phyloP scores from a whole-genome alignment of 1,284 basidiomycete species.

The Heliocybe sulcata region DNA sequence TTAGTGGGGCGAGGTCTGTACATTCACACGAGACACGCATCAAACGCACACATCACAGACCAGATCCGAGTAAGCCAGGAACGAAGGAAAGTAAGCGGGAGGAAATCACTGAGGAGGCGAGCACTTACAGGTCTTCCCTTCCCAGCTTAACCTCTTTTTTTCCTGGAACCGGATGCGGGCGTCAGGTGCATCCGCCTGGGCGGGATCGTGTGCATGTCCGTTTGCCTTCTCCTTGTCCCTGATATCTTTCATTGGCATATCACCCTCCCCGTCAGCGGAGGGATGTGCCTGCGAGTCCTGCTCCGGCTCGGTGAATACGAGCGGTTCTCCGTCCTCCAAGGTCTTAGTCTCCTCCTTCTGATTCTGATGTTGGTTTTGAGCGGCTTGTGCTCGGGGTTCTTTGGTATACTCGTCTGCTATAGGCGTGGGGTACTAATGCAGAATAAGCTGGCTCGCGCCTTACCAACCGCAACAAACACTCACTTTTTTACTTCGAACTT shows the following conservation, averaged over 20 bases:
- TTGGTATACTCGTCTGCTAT: constrained; percentile 64
- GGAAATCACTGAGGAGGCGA: neutral
- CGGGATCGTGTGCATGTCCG: constrained; percentile 12
- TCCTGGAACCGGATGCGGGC: constrained; percentile 69
- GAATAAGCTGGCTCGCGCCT: constrained; percentile 4
- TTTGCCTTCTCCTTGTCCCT: constrained; percentile 4
- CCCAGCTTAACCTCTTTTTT: constrained; percentile 86
- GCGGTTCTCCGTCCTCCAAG: constrained; percentile 16
- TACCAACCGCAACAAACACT: constrained; percentile 10
- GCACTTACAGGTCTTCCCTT: constrained; percentile 75
- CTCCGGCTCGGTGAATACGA: constrained; percentile 23
- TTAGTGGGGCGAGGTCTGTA: constrained; percentile 86
- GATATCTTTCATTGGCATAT: neutral
- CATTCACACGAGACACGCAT: too few relatives aligned
- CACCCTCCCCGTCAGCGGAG: constrained; percentile 7
- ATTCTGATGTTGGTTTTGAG: constrained; percentile 11
- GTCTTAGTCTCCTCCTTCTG: constrained; percentile 26
- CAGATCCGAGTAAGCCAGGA: too few relatives aligned
- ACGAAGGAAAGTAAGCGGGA: too few relatives aligned
- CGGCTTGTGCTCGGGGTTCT: constrained; percentile 41
- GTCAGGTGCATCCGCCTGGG: constrained; percentile 52
- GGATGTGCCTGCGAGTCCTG: constrained; percentile 29
- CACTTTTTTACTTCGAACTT: constrained; percentile 64
- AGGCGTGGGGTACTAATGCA: constrained; percentile 54
- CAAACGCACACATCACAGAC: too few relatives aligned